A percentile compares a stretch with the other conserved stretches of the same genome.
phyloP scores from a whole-genome alignment of 179 eudicot species.

The Pouteria campechiana region DNA sequence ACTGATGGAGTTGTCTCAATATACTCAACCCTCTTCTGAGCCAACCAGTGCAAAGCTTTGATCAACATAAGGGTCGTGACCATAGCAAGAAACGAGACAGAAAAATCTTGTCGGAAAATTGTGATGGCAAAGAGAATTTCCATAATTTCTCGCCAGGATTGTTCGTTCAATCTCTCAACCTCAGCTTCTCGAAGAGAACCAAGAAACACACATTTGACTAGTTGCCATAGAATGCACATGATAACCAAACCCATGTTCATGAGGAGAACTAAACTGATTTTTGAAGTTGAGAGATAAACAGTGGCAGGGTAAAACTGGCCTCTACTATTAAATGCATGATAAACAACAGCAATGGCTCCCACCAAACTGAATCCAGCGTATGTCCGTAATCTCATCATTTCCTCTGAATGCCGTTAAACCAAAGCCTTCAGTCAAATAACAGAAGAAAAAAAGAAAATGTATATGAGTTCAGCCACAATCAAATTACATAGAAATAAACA shows the following conservation, averaged over 20 bases:
- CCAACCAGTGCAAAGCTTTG: constrained; percentile 98
- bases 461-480: too few species aligned
- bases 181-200: constrained; percentile 93
- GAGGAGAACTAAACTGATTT: constrained; percentile 72
- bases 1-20: constrained; percentile 95
- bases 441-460: too few species aligned
- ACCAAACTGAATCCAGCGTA: constrained; percentile 72
- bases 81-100: constrained; percentile 81
- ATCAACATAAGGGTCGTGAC: constrained; percentile 75
- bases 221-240: constrained; percentile 87
- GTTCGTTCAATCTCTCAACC: constrained; percentile 96
- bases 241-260: constrained; percentile 90
- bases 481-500: too few species aligned
- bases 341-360: constrained; percentile 60
- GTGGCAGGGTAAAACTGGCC: constrained; percentile 86
- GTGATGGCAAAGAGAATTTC: constrained; percentile 94
- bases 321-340: constrained; percentile 87
- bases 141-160: constrained; percentile 96
- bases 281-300: constrained; percentile 74
- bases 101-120: constrained; percentile 90
- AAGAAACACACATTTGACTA: constrained; percentile 67
- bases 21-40: constrained; percentile 95
- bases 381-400: constrained; percentile 81
- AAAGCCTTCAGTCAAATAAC: background rate
- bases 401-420: constrained; percentile 4